Evolutionary conservation across 164 flowering plant species (phyloP).

Genomic region (Euptelea pleiosperma): DNA sequence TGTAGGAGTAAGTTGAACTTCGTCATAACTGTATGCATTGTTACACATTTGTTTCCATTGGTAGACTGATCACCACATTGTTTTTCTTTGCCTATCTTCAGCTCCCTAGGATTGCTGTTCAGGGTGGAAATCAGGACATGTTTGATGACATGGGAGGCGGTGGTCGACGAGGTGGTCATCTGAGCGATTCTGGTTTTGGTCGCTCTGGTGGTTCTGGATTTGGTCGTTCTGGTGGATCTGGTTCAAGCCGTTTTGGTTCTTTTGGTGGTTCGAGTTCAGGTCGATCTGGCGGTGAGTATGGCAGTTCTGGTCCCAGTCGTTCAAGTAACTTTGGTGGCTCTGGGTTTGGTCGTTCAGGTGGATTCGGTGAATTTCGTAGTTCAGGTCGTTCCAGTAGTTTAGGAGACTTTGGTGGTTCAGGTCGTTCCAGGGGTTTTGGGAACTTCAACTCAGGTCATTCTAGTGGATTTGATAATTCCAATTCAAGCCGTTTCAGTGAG

Average conservation of each 20-base stretch:
- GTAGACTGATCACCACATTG: not conserved
- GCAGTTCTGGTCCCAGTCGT: constrained; percentile 20
- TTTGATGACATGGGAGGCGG: constrained; percentile 36
- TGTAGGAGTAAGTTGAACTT: too few species aligned
- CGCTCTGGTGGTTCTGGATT: too few species aligned
- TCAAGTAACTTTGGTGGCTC: constrained; percentile 28
- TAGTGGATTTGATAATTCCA: too few species aligned
- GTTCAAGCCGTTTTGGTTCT: constrained; percentile 35
- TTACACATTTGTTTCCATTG: not conserved
- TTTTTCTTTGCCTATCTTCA: constrained; percentile 20
- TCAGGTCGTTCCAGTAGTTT: constrained; percentile 28
- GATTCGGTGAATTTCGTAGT: constrained; percentile 27
- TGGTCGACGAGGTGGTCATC: constrained; percentile 19
- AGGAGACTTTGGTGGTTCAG: constrained; percentile 11
- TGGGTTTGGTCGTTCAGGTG: constrained; percentile 26
- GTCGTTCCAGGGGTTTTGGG: constrained; percentile 11
- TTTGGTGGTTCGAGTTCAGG: constrained; percentile 30
- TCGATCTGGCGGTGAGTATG: constrained; percentile 27
- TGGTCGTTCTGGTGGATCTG: constrained; percentile 32
- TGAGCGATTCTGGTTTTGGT: too few species aligned
- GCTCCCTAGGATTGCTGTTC: constrained; percentile 67
- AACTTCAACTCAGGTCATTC: too few species aligned
- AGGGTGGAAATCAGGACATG: constrained; percentile 39
- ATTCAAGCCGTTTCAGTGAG: too few species aligned
- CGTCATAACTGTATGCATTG: too few species aligned